Evolutionary conservation across 2,329 filamentous ascomycete species (phyloP), one percentile per base, ranked within the genome.

Genomic region (Cytospora mali): DNA sequence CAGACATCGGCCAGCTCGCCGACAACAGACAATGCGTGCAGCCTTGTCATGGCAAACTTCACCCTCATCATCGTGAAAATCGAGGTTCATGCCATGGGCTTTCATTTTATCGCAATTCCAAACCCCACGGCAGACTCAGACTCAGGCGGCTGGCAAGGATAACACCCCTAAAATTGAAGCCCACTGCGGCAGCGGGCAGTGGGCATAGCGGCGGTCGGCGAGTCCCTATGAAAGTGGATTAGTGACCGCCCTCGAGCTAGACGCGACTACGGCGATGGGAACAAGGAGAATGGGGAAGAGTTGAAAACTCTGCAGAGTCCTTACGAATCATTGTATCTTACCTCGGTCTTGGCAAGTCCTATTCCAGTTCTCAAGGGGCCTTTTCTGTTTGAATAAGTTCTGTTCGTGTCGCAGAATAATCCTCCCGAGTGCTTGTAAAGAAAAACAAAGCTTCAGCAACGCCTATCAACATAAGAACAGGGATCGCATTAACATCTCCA

Each of bases 211-310:
- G 60, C 60, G 48, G 46, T 58, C 60, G 60, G 53, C 60, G 60
- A 54, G 53, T 57, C 54, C 60, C 60, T 57, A 54, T 33, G 46
- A 46, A 18, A 54, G 60, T 58, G 60, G 53, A 62, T 42, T 53
- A 50, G n/a, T 29, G 46, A 53, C 18, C 42, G 46, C 31, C 60
- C 39, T 31, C 54, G 42, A 62, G 59, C 59, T 57, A 62, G 59
- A 62, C 42, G 52, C 46, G 25, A 57, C 54, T 33, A 54, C 23
- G 58, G 58, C 39, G 58, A 60, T 27, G 58, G 54, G 50, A 51
- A 60, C 48, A 33, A 52, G 50, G 50, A 60, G 52, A 21, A 62
- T 62, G 54, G 54, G 48, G 54, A 52, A 46, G 35, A 67, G 18
- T n/a, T 21, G 54, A 62, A 62, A 62, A 52, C 18, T 62, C 54